Percentiles rank a stretch among this genome's conserved stretches.
These are phyloP conservation scores for Fraxinus nigra DNA, from an alignment of 305 asterid genomes.

Conservation along the genomic window DNA sequence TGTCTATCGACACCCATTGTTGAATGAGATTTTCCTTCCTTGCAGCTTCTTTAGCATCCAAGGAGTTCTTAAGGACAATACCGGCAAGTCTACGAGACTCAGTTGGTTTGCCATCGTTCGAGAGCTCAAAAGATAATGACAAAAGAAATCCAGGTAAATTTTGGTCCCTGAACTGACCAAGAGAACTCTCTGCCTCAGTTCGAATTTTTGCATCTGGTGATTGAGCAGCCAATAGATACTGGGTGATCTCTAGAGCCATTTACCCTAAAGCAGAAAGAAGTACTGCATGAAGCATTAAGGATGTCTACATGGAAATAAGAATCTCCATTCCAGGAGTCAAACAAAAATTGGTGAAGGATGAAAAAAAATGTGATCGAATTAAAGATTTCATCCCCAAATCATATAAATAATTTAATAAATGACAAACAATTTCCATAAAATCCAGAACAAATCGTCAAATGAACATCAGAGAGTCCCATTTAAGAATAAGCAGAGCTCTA, in stretches of 20 bases:
- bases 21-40: slow-evolving; percentile 61
- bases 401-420: not conserved
- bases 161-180: slow-evolving; percentile 66
- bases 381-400: not conserved
- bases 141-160: slow-evolving; percentile 73
- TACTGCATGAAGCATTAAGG: not conserved
- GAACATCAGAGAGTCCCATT: not conserved
- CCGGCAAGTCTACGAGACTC: slow-evolving; percentile 93
- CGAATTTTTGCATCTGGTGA: slow-evolving; percentile 75
- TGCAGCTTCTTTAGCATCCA: slow-evolving; percentile 78
- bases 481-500: not conserved
- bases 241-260: slow-evolving; percentile 82
- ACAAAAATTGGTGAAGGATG: not conserved
- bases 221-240: slow-evolving; percentile 77
- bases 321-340: not conserved
- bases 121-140: slow-evolving; percentile 73
- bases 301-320: not conserved
- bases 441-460: not conserved
- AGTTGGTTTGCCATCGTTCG: slow-evolving; percentile 69
- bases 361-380: not conserved
- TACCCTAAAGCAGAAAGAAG: slow-evolving; percentile 29
- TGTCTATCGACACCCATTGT: slow-evolving; percentile 67
- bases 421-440: not conserved
- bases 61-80: slow-evolving; percentile 71
- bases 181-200: slow-evolving; percentile 62